Conservation (phyloP, 768 basidiomycete species). For the Lactifluus hygrophoroides region DNA sequence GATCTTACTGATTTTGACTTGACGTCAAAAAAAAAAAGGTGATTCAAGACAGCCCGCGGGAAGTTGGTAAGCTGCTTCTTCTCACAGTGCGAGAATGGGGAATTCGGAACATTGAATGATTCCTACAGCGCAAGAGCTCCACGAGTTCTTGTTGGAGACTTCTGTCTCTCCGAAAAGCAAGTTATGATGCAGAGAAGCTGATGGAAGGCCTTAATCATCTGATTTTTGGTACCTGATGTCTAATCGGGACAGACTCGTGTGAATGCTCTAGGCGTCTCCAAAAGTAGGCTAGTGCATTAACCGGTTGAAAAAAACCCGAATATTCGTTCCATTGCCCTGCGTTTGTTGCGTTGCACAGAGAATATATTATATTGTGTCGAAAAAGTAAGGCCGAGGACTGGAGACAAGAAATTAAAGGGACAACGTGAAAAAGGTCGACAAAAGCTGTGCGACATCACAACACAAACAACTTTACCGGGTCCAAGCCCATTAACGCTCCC, state of each 20-base stretch:
- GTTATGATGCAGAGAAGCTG: neutral
- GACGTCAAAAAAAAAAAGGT: neutral
- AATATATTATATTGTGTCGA: too few relatives aligned
- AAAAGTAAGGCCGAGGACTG: too few relatives aligned
- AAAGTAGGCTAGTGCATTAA: too few relatives aligned
- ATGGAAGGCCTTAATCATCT: neutral
- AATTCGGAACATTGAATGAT: neutral
- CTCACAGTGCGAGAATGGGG: neutral
- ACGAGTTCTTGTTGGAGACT: conserved; percentile 9
- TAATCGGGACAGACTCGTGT: neutral
- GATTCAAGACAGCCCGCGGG: conserved; percentile 16
- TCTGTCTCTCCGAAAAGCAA: neutral
- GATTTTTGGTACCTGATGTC: neutral
- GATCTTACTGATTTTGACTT: neutral
- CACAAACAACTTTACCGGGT: too few relatives aligned
- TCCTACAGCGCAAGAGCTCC: conserved; percentile 13
- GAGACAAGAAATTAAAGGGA: too few relatives aligned
- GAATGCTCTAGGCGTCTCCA: neutral
- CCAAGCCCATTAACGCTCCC: too few relatives aligned
- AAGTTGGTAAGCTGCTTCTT: conserved; percentile 16
- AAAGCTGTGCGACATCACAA: too few relatives aligned
- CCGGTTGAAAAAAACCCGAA: too few relatives aligned
- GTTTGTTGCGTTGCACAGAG: too few relatives aligned
- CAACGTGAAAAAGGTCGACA: too few relatives aligned
- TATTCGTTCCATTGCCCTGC: too few relatives aligned